These are phyloP conservation scores for Diplotaxis tenuifolia DNA, from an alignment of 345 rosid genomes.

Conservation along the genomic window DNA sequence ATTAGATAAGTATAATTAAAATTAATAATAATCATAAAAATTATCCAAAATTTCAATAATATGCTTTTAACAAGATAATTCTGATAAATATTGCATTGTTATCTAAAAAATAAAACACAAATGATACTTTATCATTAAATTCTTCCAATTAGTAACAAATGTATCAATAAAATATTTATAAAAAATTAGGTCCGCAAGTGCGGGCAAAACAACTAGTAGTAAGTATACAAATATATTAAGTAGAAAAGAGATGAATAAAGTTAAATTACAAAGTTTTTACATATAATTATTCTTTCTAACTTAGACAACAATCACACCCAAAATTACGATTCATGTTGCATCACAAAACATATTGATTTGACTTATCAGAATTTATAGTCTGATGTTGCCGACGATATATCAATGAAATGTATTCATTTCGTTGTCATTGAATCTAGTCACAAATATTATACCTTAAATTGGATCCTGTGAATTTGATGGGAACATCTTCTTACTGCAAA, in stretches of 20 bases:
- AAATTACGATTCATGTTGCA: neutral
- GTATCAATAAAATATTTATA: too few relatives aligned
- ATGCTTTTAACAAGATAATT: too few relatives aligned
- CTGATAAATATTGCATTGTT: too few relatives aligned
- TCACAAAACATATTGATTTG: neutral
- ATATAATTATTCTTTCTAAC: neutral
- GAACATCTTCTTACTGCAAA: constrained; percentile 11
- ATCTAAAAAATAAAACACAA: too few relatives aligned
- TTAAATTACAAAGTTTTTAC: too few relatives aligned
- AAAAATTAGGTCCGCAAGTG: too few relatives aligned
- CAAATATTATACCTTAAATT: neutral
- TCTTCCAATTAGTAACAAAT: too few relatives aligned
- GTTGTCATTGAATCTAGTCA: neutral
- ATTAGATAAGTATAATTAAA: too few relatives aligned
- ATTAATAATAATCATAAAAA: too few relatives aligned
- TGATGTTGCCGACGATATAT: neutral
- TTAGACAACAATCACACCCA: neutral
- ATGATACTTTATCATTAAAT: too few relatives aligned
- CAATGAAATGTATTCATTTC: neutral
- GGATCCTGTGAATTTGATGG: constrained; percentile 15
- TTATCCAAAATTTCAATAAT: too few relatives aligned
- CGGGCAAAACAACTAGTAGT: too few relatives aligned
- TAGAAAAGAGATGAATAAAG: neutral
- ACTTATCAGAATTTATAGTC: neutral
- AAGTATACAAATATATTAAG: neutral